Evolutionary conservation across 2,329 filamentous ascomycete species (phyloP).

Genomic region (Fusarium pseudonygamai): DNA sequence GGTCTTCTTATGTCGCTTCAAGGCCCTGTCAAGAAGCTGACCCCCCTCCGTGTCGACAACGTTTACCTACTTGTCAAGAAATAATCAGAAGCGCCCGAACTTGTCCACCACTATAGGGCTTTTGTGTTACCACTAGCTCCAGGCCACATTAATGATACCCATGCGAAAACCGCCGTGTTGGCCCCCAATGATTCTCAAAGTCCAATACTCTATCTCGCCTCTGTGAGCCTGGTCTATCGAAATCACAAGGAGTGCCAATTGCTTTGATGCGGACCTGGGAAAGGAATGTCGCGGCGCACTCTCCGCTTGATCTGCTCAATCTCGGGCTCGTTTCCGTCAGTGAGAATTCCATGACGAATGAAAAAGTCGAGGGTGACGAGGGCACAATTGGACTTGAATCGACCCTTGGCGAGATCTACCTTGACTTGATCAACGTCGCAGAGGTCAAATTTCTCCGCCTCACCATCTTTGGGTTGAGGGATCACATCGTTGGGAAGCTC

Average conservation of each 20-base stretch:
- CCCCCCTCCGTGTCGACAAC: slow-evolving; percentile 89
- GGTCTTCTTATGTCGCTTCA: slow-evolving; percentile 90
- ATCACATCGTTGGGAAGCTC: slow-evolving; percentile 74
- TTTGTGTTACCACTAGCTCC: slow-evolving; percentile 30
- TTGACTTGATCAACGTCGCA: slow-evolving; percentile 81
- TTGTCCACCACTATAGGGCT: slow-evolving; percentile 7
- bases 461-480: slow-evolving; percentile 83
- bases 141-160: slow-evolving; percentile 42
- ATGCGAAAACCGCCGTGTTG: slow-evolving; percentile 27
- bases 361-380: slow-evolving; percentile 90
- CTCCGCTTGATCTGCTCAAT: slow-evolving; percentile 79
- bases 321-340: slow-evolving; percentile 78
- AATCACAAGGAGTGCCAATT: slow-evolving; percentile 41
- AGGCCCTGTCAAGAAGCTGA: slow-evolving; percentile 95
- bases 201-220: slow-evolving; percentile 4
- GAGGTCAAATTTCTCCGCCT: slow-evolving; percentile 87
- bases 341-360: slow-evolving; percentile 83
- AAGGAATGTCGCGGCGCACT: slow-evolving; percentile 82
- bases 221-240: neutral
- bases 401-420: slow-evolving; percentile 72
- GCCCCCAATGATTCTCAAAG: slow-evolving; percentile 12
- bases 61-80: slow-evolving; percentile 96
- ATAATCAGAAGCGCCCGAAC: slow-evolving; percentile 53
- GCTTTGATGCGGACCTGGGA: slow-evolving; percentile 72
- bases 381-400: slow-evolving; percentile 95